Base-by-base conservation (phyloP, 495 filamentous ascomycete genomes). In the Penicillium manginii region DNA sequence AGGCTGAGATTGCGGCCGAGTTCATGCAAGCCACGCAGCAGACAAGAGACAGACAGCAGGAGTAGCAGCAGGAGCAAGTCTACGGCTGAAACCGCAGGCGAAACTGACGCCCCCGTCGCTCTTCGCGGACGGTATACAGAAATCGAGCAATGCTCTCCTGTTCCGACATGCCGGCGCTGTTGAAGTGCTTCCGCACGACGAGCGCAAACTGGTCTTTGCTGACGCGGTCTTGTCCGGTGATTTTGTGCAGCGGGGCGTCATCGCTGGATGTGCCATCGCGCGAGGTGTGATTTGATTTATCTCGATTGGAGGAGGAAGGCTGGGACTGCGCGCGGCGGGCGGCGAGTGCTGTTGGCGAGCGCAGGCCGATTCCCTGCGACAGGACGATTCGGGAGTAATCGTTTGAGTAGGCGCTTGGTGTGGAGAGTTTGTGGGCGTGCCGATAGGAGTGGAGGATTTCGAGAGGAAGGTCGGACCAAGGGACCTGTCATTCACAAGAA, bases 141-240 rank as follows among this genome's bases (percentile, higher is more conserved):
- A 96, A 89, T 61, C 91, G 86, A 18, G 92, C 91, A 54, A 96
- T 89, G 32, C 91, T 88, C 65, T 97, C 93, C 61, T 87, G 91
- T 73, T 97, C 93, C 52, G 86, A 87, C 12, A 96, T 84, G 10
- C 88, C 91, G 49, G 89, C 81, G 21, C 85, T 87, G 67, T 96
- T 96, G 73, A 97, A 96, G 70, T 96, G 90, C 76, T 92, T 96
- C 57, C 93, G 78, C 22, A 94, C 91, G 10, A 88, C 81, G 55
- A 86, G 81, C n/a, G 91, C 90, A 35, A 97, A 81, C 63, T 92
- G 84, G 23, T 93, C 87, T 67, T 91, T 89, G 64, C 81, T 82
- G 67, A 93, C 85, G 52, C 89, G 80, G 49, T 89, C 73, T 59
- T 80, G 77, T 17, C 73, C 70, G 50, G 70, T 69, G 37, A 77